A percentile compares a stretch with the other conserved stretches of the same genome.
These are phyloP conservation scores for Dittrichia graveolens DNA, from an alignment of 129 eudicot genomes.

Conservation along the genomic window DNA sequence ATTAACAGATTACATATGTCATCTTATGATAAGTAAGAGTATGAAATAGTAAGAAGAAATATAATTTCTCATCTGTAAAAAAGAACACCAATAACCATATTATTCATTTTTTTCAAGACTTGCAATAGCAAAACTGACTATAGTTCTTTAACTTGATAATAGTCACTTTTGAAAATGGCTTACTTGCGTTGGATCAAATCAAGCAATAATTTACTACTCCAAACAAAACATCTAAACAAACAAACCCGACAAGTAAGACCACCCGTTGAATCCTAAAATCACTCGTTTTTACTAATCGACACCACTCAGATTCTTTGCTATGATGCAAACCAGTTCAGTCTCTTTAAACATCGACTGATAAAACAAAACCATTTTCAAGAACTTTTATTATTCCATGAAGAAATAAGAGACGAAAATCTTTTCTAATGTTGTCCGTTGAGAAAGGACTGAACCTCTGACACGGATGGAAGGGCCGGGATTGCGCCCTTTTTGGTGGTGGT, in stretches of 20 bases:
- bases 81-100: no score
- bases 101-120: no score
- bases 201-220: not conserved
- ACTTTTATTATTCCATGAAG: constrained; percentile 29
- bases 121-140: no score
- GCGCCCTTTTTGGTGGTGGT: constrained; percentile 98
- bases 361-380: constrained; percentile 32
- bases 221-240: constrained; percentile 22
- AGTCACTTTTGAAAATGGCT: not conserved
- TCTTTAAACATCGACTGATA: constrained; percentile 28
- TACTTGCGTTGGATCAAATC: not conserved
- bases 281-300: constrained; percentile 3
- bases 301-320: constrained; percentile 13
- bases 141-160: not conserved
- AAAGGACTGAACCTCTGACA: constrained; percentile 54
- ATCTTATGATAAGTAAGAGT: no score
- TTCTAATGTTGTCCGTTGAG: constrained; percentile 35
- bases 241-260: not conserved
- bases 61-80: no score
- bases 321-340: constrained; percentile 6
- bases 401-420: not conserved
- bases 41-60: no score
- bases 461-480: constrained; percentile 92
- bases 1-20: no score
- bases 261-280: not conserved